These are phyloP conservation scores for Escovopsis sp. DNA, from an alignment of 2,329 filamentous ascomycete species.

Conservation along the genomic window DNA sequence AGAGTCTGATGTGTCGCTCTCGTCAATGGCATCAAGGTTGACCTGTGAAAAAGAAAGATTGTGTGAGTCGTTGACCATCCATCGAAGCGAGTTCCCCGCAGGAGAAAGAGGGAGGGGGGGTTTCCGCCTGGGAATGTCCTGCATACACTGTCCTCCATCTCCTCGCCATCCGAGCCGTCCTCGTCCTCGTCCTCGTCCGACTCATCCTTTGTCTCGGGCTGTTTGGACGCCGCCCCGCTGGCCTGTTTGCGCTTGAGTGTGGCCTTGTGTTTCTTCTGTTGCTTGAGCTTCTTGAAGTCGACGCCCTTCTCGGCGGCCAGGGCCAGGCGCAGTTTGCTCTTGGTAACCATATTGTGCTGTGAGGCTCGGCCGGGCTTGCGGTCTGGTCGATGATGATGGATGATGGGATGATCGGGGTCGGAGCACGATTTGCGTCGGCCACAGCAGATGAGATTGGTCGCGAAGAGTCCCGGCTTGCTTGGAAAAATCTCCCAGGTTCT, in stretches of 20 bases:
- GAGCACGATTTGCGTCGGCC: no score
- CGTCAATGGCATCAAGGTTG: constrained; percentile 42
- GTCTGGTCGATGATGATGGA: no score
- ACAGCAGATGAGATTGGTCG: no score
- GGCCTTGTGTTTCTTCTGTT: constrained; percentile 32
- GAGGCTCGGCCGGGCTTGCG: no score
- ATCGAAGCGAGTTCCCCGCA: not conserved
- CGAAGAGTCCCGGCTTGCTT: not conserved
- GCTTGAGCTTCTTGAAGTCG: constrained; percentile 37
- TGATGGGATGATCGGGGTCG: no score
- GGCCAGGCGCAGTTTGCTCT: constrained; percentile 38
- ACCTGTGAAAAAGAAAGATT: constrained; percentile 19
- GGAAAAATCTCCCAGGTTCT: constrained; percentile 7
- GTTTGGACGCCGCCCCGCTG: constrained; percentile 10
- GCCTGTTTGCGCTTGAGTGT: constrained; percentile 24
- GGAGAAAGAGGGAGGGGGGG: not conserved
- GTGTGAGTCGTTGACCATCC: no score
- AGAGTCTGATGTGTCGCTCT: constrained; percentile 51
- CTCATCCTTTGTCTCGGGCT: constrained; percentile 22
- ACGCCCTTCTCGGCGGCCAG: constrained; percentile 39
- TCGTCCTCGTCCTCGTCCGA: constrained; percentile 21
- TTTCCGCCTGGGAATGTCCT: constrained; percentile 9
- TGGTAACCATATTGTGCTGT: constrained; percentile 22
- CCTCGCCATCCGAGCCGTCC: constrained; percentile 6
- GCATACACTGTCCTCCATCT: constrained; percentile 1